Percentiles rank a stretch among this genome's conserved stretches.
These are phyloP conservation scores for Arabidopsis arenosa DNA, from an alignment of 345 rosid species.

Conservation along the genomic window DNA sequence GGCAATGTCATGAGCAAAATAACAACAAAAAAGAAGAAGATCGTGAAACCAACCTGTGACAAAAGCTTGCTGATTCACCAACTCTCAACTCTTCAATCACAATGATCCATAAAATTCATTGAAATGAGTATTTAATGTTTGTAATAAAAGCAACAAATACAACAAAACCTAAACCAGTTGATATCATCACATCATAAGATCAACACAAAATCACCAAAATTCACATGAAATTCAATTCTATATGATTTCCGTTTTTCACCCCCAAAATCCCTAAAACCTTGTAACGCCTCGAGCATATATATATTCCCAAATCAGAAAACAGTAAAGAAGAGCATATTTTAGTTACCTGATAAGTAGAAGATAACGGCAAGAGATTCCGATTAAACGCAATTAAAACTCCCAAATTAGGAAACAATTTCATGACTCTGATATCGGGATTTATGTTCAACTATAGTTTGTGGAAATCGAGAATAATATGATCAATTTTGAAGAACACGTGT, in stretches of 20 bases:
- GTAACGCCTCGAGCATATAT: background rate
- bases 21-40: background rate
- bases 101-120: background rate
- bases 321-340: too few relatives aligned
- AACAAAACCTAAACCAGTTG: background rate
- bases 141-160: background rate
- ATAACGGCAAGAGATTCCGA: background rate
- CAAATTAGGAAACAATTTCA: background rate
- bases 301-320: background rate
- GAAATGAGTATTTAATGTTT: background rate
- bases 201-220: background rate
- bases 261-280: background rate
- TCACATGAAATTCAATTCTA: slow-evolving; percentile 5
- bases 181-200: background rate
- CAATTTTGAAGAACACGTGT: background rate
- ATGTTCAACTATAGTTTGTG: background rate
- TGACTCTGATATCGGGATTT: too few relatives aligned
- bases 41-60: background rate
- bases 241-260: background rate
- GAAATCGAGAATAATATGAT: background rate
- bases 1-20: background rate
- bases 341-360: slow-evolving; percentile 6
- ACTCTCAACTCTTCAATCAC: background rate
- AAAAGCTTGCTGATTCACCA: slow-evolving; percentile 1
- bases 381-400: background rate